phyloP scores from a whole-genome alignment of 2,329 filamentous ascomycete genomes.

The Colletotrichum nymphaeae region DNA sequence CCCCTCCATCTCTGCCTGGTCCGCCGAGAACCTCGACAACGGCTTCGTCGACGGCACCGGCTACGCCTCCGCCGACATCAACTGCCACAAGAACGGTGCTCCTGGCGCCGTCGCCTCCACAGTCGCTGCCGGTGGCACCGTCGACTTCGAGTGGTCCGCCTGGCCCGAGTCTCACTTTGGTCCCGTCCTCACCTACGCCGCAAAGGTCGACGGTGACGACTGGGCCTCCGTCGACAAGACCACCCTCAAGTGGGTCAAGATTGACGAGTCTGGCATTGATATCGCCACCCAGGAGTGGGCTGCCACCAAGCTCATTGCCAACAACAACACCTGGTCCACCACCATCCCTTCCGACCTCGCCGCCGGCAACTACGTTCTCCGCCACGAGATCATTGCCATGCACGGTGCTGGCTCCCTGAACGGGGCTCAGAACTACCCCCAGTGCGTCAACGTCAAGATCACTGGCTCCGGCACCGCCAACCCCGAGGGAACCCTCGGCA shows the following conservation, averaged over 20 bases:
- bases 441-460: conserved; percentile 61
- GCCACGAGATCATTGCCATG: conserved; percentile 65
- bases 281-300: conserved; percentile 50
- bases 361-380: conserved; percentile 58
- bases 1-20: conserved; percentile 50
- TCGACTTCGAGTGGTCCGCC: conserved; percentile 53
- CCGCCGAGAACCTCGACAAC: conserved; percentile 56
- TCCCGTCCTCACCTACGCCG: conserved; percentile 73
- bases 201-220: conserved; percentile 64
- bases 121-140: conserved; percentile 52
- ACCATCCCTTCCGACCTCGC: conserved; percentile 47
- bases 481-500: conserved; percentile 45
- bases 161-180: conserved; percentile 59
- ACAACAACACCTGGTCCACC: conserved; percentile 47
- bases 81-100: conserved; percentile 55
- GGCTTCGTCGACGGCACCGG: conserved; percentile 60
- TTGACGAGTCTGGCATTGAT: conserved; percentile 65
- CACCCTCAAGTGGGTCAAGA: conserved; percentile 72
- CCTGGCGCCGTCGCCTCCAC: conserved; percentile 50
- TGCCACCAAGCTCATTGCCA: conserved; percentile 53
- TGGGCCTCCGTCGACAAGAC: conserved; percentile 65
- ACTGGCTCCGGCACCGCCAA: conserved; percentile 51
- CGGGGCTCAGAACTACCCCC: conserved; percentile 63
- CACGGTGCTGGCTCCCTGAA: conserved; percentile 54
- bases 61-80: conserved; percentile 55